Evolutionary conservation across 768 basidiomycete species (phyloP), one percentile per base, ranked within the genome.

Genomic region (Sarcodon sp.): DNA sequence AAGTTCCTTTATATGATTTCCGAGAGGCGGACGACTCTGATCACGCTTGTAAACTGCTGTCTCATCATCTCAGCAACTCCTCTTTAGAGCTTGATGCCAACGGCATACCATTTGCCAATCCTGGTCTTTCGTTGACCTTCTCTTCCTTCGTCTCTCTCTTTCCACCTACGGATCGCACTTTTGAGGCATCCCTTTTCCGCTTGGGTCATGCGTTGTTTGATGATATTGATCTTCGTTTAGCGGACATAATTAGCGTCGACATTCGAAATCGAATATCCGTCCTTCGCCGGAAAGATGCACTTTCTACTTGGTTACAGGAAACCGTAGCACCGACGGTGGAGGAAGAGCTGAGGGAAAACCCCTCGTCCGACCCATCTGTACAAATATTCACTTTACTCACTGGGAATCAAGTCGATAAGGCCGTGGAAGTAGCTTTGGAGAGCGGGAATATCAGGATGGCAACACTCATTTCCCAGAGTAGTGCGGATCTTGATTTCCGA

Each of bases 171-270:
- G 87, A 94, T 55, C 68, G 69, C 6, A 77, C 84, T 0, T 76
- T 76, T 53, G 84, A 90, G 56, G 86, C 90, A 0, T 73, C 73
- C 7, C 62, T 97, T 35, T 97, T 92, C 69, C 81, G 85, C n/a
- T 78, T 98, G 1, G 92, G 88, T 3, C 75, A 75, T 15, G 87
- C 88, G 1, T 69, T 99, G 0, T 99, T 97, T 58, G 96, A 98
- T 63, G 74, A 76, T 15, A 74, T 94, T 44, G 75, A 85, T 52
- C 74, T 87, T 32, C 68, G 69, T 12, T 66, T 93, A 0, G 72
- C 69, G 16, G 65, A 65, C 16, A 64, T 70, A 6, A 70, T 79
- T 37, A 71, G 77, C 2, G 72, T 73, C 7, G 80, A 86, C 48
- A 68, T 86, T 36, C 72, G 77, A 18, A 72, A 79, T 54, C 77